Conservation (phyloP, 164 flowering plant genomes). For the Annona squamosa region DNA sequence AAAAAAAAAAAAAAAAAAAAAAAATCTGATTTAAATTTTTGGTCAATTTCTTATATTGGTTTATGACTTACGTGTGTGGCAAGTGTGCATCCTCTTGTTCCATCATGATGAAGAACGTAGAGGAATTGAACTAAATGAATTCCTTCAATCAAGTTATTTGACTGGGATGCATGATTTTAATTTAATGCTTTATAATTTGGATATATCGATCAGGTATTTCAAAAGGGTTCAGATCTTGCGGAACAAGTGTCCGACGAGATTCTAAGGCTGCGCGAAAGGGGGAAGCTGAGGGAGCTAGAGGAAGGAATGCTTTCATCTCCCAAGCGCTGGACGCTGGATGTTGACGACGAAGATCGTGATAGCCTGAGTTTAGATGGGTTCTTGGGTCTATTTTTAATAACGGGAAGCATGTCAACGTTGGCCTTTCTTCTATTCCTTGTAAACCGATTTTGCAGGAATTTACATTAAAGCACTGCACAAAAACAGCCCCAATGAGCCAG, state of each 20-base stretch:
- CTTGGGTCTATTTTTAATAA: conserved; percentile 16
- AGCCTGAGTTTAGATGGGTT: conserved; percentile 15
- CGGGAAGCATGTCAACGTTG: conserved; percentile 10
- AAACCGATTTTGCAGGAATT: background rate
- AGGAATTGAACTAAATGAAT: no score
- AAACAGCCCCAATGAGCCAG: background rate
- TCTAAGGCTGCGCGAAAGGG: background rate
- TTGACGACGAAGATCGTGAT: background rate
- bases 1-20: no score
- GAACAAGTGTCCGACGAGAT: background rate
- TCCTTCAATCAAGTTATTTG: no score
- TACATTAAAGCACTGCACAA: background rate
- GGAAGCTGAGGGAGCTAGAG: background rate
- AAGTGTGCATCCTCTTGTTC: no score
- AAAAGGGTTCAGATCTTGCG: background rate
- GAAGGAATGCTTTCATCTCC: background rate
- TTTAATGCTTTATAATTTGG: no score
- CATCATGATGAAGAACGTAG: no score
- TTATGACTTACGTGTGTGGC: background rate
- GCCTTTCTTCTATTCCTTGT: conserved; percentile 6
- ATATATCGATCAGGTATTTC: background rate
- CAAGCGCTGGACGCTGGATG: conserved; percentile 5
- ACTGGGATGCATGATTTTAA: no score
- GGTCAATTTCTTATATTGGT: background rate
- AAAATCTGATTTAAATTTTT: background rate